Percentiles rank a stretch among this genome's conserved stretches.
Evolutionary conservation across 495 filamentous ascomycete species (phyloP).

Genomic region (Talaromyces borbonicus): DNA sequence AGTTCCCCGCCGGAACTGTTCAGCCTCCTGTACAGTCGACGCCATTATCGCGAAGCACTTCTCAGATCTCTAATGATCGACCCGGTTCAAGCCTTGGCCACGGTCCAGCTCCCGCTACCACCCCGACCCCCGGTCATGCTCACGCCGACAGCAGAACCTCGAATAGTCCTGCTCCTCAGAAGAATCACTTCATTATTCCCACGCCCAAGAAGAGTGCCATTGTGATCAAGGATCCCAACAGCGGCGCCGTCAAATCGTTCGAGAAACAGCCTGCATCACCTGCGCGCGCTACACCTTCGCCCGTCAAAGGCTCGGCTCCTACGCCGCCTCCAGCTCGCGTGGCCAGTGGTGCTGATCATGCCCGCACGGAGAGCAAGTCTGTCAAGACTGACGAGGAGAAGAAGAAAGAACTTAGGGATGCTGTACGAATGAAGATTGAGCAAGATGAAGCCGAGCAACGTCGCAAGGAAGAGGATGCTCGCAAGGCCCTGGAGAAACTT

Average conservation of each 20-base stretch:
- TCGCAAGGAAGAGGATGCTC: constrained; percentile 30
- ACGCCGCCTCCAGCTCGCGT: constrained; percentile 50
- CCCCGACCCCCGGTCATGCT: constrained; percentile 49
- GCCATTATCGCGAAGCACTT: constrained; percentile 73
- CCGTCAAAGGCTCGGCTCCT: constrained; percentile 54
- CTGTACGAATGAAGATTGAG: constrained; percentile 53
- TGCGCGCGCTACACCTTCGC: constrained; percentile 43
- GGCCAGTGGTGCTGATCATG: constrained; percentile 45
- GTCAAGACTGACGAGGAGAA: constrained; percentile 61
- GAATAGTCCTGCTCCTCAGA: constrained; percentile 42
- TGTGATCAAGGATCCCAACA: constrained; percentile 68
- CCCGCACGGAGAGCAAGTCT: constrained; percentile 47
- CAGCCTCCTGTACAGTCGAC: constrained; percentile 45
- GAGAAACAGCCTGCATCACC: constrained; percentile 47
- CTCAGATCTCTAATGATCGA: constrained; percentile 68
- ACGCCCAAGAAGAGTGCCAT: constrained; percentile 56
- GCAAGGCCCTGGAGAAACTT: constrained; percentile 11
- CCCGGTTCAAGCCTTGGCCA: constrained; percentile 73
- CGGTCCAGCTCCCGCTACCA: constrained; percentile 45
- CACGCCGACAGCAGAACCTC: constrained; percentile 47
- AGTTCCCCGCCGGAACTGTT: constrained; percentile 41
- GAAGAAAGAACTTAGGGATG: constrained; percentile 56
- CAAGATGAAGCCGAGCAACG: constrained; percentile 43
- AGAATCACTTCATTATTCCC: constrained; percentile 43
- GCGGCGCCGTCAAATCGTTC: constrained; percentile 53